These are phyloP conservation scores for Xylariaceae sp. DNA, from an alignment of 2,329 filamentous ascomycete genomes.

Conservation along the genomic window DNA sequence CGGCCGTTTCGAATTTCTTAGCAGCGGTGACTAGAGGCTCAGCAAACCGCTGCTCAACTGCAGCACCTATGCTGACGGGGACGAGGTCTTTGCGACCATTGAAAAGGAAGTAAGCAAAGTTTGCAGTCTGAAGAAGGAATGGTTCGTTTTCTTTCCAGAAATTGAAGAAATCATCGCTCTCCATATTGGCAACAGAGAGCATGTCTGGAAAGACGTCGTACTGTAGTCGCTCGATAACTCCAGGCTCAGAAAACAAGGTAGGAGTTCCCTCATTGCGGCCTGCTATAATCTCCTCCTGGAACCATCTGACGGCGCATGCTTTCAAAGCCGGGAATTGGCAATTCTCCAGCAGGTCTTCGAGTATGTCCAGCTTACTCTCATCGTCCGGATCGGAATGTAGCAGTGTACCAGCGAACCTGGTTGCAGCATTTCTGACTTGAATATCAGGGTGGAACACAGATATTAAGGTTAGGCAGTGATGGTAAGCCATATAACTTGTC, in stretches of 20 bases:
- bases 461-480: constrained; percentile 55
- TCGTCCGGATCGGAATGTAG: constrained; percentile 58
- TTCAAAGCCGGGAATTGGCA: constrained; percentile 60
- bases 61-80: constrained; percentile 53
- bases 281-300: constrained; percentile 57
- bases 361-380: constrained; percentile 54
- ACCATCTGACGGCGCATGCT: constrained; percentile 59
- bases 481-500: constrained; percentile 54
- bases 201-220: constrained; percentile 58
- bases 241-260: constrained; percentile 47
- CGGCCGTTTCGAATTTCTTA: constrained; percentile 30
- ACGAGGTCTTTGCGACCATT: constrained; percentile 44
- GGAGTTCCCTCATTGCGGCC: constrained; percentile 35
- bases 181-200: constrained; percentile 42
- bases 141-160: constrained; percentile 50
- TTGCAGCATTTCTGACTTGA: constrained; percentile 52
- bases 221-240: constrained; percentile 57
- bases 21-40: constrained; percentile 48
- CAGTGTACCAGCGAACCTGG: constrained; percentile 48
- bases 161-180: constrained; percentile 43
- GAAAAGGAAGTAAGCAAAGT: constrained; percentile 57
- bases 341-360: constrained; percentile 62
- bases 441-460: constrained; percentile 55
- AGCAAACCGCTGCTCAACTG: constrained; percentile 56
- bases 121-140: constrained; percentile 57